These are phyloP conservation scores for Solanum ahanhuiri DNA, from an alignment of 257 asterid species.

Conservation along the genomic window DNA sequence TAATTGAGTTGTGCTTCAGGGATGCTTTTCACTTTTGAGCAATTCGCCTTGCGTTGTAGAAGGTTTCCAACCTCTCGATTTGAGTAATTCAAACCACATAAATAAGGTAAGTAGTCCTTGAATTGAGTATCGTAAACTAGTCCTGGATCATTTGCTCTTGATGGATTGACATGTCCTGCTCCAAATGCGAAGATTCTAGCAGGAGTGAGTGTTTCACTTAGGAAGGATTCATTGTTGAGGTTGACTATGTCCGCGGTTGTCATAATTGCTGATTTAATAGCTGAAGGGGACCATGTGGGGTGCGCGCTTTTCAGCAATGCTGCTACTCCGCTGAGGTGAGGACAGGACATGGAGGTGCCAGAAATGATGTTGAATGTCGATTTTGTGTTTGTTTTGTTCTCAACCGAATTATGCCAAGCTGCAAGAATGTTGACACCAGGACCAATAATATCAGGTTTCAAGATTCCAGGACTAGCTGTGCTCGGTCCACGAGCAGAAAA, in stretches of 20 bases:
- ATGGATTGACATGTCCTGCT: constrained; percentile 27
- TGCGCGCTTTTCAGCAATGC: constrained; percentile 20
- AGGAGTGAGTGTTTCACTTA: background rate
- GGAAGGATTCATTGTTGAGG: background rate
- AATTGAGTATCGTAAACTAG: constrained; percentile 19
- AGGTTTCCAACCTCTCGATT: background rate
- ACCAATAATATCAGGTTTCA: constrained; percentile 28
- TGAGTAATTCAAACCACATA: constrained; percentile 15
- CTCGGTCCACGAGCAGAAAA: constrained; percentile 31
- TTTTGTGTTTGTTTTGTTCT: background rate
- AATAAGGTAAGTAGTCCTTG: constrained; percentile 17
- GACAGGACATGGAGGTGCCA: constrained; percentile 31
- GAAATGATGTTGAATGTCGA: constrained; percentile 12
- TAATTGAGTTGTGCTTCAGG: constrained; percentile 23
- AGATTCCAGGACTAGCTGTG: constrained; percentile 10
- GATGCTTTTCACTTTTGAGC: background rate
- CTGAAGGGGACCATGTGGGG: constrained; percentile 26
- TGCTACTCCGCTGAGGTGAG: constrained; percentile 27
- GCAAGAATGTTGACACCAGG: constrained; percentile 24
- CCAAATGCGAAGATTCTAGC: constrained; percentile 20
- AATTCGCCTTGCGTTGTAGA: background rate
- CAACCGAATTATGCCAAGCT: constrained; percentile 13
- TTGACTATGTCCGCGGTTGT: constrained; percentile 11
- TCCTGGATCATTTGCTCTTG: constrained; percentile 24
- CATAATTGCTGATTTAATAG: constrained; percentile 29